phyloP scores from a whole-genome alignment of 371 early-diverging fungal species.

The Circinella umbellata region DNA sequence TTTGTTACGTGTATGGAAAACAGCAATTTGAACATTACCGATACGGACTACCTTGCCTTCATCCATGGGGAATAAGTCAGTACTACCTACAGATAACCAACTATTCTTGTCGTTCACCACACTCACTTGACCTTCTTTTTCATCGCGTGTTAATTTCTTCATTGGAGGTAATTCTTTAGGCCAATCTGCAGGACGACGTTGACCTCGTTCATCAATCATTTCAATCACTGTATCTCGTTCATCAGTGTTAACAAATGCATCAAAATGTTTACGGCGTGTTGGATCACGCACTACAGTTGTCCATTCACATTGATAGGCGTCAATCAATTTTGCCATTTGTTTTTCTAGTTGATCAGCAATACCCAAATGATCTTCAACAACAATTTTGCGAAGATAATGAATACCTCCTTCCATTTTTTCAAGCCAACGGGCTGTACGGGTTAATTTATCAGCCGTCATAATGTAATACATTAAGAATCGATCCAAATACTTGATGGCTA shows the following conservation, averaged over 20 bases:
- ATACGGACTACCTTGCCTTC: constrained; percentile 57
- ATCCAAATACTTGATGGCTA: constrained; percentile 63
- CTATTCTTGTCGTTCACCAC: background rate
- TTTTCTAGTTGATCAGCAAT: constrained; percentile 64
- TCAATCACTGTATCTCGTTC: constrained; percentile 54
- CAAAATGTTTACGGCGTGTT: constrained; percentile 54
- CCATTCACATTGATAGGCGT: constrained; percentile 71
- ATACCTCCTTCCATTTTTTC: constrained; percentile 74
- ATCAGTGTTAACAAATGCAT: constrained; percentile 53
- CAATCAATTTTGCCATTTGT: constrained; percentile 63
- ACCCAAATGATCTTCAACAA: constrained; percentile 67
- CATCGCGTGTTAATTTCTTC: background rate
- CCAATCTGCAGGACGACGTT: constrained; percentile 69
- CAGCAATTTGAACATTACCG: constrained; percentile 68
- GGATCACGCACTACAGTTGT: constrained; percentile 63
- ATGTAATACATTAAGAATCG: constrained; percentile 77
- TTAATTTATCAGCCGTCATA: constrained; percentile 66
- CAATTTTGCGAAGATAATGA: constrained; percentile 60
- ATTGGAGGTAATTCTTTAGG: constrained; percentile 46
- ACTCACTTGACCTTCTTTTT: no score
- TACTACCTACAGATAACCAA: constrained; percentile 36
- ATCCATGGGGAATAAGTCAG: constrained; percentile 49
- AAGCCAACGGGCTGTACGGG: constrained; percentile 73
- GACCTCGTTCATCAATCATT: constrained; percentile 64
- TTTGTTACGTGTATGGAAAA: constrained; percentile 50